phyloP scores from a whole-genome alignment of 2,329 filamentous ascomycete species.

The Sporothrix variecibatus region DNA sequence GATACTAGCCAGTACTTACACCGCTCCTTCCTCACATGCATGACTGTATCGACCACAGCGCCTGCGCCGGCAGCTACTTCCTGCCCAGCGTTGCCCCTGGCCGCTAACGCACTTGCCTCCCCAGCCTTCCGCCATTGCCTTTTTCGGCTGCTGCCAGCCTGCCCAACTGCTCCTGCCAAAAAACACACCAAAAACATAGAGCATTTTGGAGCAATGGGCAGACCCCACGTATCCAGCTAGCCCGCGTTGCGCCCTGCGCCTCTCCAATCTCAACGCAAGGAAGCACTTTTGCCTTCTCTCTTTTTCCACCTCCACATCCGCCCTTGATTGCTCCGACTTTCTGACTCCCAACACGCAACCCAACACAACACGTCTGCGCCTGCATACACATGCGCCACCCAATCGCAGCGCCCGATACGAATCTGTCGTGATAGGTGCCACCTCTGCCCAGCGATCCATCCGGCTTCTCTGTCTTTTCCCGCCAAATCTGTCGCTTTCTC shows the following conservation, averaged over 20 bases:
- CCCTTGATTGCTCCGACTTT: background rate
- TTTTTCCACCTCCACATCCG: background rate
- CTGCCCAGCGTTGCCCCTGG: background rate
- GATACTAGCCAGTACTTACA: background rate
- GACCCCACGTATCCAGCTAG: slow-evolving; percentile 29
- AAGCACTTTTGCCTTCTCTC: slow-evolving; percentile 6
- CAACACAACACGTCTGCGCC: slow-evolving; percentile 19
- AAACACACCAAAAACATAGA: no score
- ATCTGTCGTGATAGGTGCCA: slow-evolving; percentile 22
- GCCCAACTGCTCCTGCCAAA: background rate
- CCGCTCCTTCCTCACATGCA: background rate
- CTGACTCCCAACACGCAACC: slow-evolving; percentile 13
- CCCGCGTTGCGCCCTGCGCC: slow-evolving; percentile 14
- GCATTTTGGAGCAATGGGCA: slow-evolving; percentile 20
- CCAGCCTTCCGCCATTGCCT: background rate
- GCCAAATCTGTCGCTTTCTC: background rate
- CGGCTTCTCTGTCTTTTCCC: background rate
- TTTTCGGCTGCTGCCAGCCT: background rate
- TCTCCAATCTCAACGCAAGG: slow-evolving; percentile 2
- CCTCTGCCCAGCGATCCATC: slow-evolving; percentile 10
- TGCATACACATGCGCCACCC: slow-evolving; percentile 6
- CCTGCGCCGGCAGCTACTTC: background rate
- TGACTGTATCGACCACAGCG: background rate
- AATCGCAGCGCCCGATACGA: slow-evolving; percentile 21
- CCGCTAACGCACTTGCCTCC: slow-evolving; percentile 11